Conservation (phyloP, 2,329 filamentous ascomycete genomes). For the Fusarium sp. region DNA sequence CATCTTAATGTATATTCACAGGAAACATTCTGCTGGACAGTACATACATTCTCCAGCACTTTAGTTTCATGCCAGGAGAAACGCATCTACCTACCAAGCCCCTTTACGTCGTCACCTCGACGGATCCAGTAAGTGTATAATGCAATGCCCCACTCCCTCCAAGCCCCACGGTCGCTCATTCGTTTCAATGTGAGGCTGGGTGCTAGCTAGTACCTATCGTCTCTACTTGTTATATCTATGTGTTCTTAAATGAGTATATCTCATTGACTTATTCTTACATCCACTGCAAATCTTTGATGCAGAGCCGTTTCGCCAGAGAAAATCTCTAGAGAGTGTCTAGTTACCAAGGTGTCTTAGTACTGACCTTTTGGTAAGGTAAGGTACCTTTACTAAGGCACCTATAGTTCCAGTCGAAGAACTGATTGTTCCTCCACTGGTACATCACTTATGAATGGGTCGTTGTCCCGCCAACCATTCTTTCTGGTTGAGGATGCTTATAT, state of each 20-base stretch:
- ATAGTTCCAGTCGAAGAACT: not conserved
- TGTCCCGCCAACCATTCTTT: constrained; percentile 37
- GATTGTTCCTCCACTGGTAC: not conserved
- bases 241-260: not conserved
- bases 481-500: not conserved
- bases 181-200: constrained; percentile 9
- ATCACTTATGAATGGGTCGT: constrained; percentile 9
- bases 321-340: not conserved
- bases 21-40: not conserved
- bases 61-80: constrained; percentile 6
- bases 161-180: constrained; percentile 49
- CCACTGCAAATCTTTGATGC: not conserved
- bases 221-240: constrained; percentile 3
- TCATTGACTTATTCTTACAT: not conserved
- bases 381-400: not conserved
- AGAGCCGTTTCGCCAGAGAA: not conserved
- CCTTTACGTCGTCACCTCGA: constrained; percentile 42
- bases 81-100: constrained; percentile 20
- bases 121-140: constrained; percentile 27
- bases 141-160: constrained; percentile 50
- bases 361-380: not conserved
- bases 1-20: constrained; percentile 5
- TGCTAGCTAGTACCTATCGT: not conserved
- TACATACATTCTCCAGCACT: constrained; percentile 19
- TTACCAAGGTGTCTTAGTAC: no score